These are phyloP conservation scores for Beauveria medogensis DNA, from an alignment of 2,329 filamentous ascomycete genomes.

Conservation along the genomic window DNA sequence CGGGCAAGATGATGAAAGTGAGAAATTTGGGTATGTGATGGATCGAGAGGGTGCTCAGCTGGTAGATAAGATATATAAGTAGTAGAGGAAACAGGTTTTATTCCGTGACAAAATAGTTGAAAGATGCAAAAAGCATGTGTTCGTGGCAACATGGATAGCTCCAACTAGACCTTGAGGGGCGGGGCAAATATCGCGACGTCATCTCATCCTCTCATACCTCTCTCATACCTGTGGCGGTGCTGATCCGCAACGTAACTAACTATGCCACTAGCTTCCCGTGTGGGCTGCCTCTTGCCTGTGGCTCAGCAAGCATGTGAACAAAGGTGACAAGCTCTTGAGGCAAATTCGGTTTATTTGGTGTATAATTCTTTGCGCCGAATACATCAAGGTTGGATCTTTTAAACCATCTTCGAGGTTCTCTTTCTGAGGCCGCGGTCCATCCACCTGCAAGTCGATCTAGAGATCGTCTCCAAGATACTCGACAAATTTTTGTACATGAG, in stretches of 20 bases:
- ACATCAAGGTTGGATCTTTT: too few species aligned
- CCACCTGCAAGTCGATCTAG: too few species aligned
- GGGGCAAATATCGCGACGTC: slow-evolving; percentile 11
- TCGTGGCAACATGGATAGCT: slow-evolving; percentile 5
- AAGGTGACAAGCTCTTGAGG: background rate
- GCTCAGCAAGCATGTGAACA: slow-evolving; percentile 2
- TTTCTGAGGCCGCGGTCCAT: too few species aligned
- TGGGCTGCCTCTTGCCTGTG: slow-evolving; percentile 1
- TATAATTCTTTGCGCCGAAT: background rate
- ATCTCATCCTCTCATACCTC: background rate
- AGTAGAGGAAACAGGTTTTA: background rate
- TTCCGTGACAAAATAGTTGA: background rate
- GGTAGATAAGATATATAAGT: background rate
- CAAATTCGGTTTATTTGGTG: background rate
- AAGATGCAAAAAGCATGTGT: slow-evolving; percentile 6
- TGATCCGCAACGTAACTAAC: background rate
- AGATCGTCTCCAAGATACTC: too few species aligned
- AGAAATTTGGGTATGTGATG: background rate
- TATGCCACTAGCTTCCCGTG: background rate
- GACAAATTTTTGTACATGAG: too few species aligned
- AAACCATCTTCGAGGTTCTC: too few species aligned
- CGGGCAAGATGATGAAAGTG: background rate
- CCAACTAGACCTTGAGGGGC: background rate
- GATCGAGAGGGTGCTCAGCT: background rate
- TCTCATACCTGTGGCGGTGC: slow-evolving; percentile 3